Percentiles rank a stretch among this genome's conserved stretches.
phyloP scores from a whole-genome alignment of 441 rosid species.

The Syzygium syzygioides region DNA sequence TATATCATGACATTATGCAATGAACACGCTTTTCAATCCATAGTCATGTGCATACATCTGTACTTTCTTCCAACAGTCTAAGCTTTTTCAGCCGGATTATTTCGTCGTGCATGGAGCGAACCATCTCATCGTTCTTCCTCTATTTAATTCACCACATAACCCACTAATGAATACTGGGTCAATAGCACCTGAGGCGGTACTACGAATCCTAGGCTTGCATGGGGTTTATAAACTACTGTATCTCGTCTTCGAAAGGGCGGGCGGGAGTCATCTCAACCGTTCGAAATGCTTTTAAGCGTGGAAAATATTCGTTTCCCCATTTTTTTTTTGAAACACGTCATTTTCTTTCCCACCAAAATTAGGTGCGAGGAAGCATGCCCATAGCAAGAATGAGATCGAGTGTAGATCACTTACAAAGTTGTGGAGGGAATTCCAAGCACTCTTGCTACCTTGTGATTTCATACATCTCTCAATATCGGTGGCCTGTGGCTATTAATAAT shows the following conservation, averaged over 20 bases:
- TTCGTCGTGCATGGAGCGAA: neutral
- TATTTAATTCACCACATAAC: too few species aligned
- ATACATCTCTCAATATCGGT: neutral
- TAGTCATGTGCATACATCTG: accelerated
- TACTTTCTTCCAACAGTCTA: neutral
- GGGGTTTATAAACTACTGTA: neutral
- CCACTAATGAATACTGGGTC: neutral
- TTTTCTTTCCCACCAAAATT: neutral
- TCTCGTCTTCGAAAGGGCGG: neutral
- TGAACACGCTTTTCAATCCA: accelerated
- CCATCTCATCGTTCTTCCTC: neutral
- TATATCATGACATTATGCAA: neutral
- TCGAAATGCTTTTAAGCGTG: accelerated
- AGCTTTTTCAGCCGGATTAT: neutral
- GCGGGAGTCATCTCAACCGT: accelerated
- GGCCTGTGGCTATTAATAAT: neutral
- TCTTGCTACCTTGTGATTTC: neutral
- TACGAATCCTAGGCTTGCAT: neutral
- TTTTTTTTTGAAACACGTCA: neutral
- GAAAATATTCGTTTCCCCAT: neutral
- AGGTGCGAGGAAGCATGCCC: neutral
- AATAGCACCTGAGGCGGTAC: neutral
- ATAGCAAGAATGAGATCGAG: neutral
- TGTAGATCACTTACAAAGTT: neutral
- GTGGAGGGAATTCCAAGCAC: neutral